These are phyloP conservation scores for Ascocoryne sarcoides DNA, from an alignment of 2,329 filamentous ascomycete species.

Conservation along the genomic window DNA sequence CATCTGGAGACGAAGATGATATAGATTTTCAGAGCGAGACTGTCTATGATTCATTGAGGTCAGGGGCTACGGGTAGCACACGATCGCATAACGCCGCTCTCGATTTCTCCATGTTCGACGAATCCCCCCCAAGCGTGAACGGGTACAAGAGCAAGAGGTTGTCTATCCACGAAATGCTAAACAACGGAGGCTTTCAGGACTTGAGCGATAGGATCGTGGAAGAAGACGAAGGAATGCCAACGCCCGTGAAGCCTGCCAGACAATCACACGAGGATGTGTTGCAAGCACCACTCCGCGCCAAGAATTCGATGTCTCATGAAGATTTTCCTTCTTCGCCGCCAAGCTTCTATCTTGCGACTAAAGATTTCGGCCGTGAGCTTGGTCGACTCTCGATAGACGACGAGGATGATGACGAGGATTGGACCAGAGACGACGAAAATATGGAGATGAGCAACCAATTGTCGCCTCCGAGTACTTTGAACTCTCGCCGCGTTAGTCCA, in stretches of 20 bases:
- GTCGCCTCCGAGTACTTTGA: constrained; percentile 49
- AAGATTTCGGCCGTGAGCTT: constrained; percentile 38
- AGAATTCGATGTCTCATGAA: constrained; percentile 12
- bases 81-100: constrained; percentile 62
- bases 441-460: constrained; percentile 45
- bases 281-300: constrained; percentile 13
- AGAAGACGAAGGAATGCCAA: constrained; percentile 49
- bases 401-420: constrained; percentile 57
- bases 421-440: constrained; percentile 46
- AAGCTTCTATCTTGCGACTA: constrained; percentile 25
- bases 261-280: constrained; percentile 14
- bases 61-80: constrained; percentile 56
- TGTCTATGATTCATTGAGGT: constrained; percentile 68
- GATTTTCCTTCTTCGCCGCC: constrained; percentile 24
- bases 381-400: constrained; percentile 51
- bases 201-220: constrained; percentile 49
- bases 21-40: constrained; percentile 73
- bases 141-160: constrained; percentile 28
- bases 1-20: constrained; percentile 67
- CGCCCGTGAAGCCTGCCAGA: constrained; percentile 32
- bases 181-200: constrained; percentile 42
- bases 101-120: constrained; percentile 75
- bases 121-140: constrained; percentile 56
- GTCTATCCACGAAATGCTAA: constrained; percentile 26
- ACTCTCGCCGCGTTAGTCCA: constrained; percentile 43